These are phyloP conservation scores for Mortierella sp. DNA, from an alignment of 371 early-diverging fungal species.

Conservation along the genomic window DNA sequence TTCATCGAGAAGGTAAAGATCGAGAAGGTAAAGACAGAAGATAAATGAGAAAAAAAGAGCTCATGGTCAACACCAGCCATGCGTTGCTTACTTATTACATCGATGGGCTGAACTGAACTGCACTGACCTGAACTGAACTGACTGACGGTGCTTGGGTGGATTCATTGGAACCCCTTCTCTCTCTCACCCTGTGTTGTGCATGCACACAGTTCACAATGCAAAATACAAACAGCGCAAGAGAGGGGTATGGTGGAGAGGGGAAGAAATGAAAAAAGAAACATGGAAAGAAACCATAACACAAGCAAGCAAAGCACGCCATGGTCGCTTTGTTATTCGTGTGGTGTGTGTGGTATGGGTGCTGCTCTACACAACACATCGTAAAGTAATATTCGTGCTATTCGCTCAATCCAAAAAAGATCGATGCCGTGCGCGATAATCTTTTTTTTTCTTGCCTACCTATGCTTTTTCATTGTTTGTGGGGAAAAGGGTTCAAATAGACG, in stretches of 20 bases:
- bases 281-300: not conserved
- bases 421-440: conserved; percentile 15
- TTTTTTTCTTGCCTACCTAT: not conserved
- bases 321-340: not conserved
- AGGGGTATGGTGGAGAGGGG: not conserved
- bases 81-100: no score
- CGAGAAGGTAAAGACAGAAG: no score
- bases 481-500: conserved; percentile 2
- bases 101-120: no score
- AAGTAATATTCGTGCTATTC: not conserved
- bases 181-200: not conserved
- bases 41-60: not conserved
- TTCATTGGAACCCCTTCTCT: not conserved
- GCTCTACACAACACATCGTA: not conserved
- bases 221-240: not conserved
- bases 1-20: no score
- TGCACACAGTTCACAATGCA: not conserved
- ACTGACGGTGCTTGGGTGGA: no score
- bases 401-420: not conserved
- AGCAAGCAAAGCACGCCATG: conserved; percentile 3
- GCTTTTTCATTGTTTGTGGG: not conserved
- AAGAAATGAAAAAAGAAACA: not conserved
- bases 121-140: no score
- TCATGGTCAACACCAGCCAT: not conserved
- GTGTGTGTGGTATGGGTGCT: not conserved